Conservation (phyloP, 768 basidiomycete species). For the Leccinum variicolor region DNA sequence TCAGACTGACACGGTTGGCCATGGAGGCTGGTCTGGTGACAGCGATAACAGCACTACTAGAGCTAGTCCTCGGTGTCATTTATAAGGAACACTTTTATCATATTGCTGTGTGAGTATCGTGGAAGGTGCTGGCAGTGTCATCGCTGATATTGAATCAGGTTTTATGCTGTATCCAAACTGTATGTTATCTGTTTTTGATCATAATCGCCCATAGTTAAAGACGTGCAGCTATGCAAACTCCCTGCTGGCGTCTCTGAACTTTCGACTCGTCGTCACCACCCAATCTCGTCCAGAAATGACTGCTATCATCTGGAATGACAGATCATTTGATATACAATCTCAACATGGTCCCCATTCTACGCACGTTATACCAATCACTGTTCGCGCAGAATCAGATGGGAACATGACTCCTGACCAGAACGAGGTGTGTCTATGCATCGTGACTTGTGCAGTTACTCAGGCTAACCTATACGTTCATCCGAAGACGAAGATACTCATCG, state of each 20-base stretch:
- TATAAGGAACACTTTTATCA: slow-evolving; percentile 5
- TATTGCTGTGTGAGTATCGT: slow-evolving; percentile 17
- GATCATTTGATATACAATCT: neutral
- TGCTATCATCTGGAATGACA: neutral
- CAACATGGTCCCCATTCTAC: neutral
- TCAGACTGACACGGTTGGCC: slow-evolving; percentile 19
- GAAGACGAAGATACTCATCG: neutral
- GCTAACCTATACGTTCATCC: neutral
- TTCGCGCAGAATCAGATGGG: neutral
- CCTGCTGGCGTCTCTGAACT: neutral
- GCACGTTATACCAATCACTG: neutral
- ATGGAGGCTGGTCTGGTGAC: slow-evolving; percentile 26
- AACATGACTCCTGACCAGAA: neutral
- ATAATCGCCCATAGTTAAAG: neutral
- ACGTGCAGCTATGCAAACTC: neutral
- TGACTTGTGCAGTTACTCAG: neutral
- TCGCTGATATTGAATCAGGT: neutral
- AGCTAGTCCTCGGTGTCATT: slow-evolving; percentile 13
- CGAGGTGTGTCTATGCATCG: neutral
- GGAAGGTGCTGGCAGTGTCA: neutral
- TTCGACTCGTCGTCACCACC: neutral
- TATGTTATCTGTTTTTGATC: neutral
- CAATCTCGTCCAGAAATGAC: neutral
- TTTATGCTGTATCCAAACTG: neutral
- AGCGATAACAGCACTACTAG: slow-evolving; percentile 14